phyloP scores from a whole-genome alignment of 1,284 basidiomycete genomes.

The Boletellus deceptivus region DNA sequence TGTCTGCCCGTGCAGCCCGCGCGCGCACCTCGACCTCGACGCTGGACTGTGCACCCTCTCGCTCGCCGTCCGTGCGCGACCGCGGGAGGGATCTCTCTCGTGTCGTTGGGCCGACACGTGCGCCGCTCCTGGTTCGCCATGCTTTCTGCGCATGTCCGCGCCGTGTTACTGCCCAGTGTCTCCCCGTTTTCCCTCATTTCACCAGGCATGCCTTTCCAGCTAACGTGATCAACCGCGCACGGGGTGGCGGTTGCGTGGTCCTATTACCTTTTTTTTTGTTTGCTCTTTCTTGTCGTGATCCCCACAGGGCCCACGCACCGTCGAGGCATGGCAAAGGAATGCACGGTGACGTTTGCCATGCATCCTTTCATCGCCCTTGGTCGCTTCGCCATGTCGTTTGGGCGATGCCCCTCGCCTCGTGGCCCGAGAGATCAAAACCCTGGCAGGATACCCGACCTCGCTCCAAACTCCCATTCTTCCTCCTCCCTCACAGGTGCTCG shows the following conservation, averaged over 20 bases:
- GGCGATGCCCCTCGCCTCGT: constrained; percentile 33
- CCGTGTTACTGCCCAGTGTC: constrained; percentile 14
- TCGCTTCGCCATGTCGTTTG: constrained; percentile 29
- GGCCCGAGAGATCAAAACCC: constrained; percentile 34
- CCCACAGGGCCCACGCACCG: constrained; percentile 18
- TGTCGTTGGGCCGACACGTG: constrained; percentile 14
- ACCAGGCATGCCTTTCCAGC: constrained; percentile 10
- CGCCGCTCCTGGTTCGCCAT: constrained; percentile 11
- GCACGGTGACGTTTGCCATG: constrained; percentile 23
- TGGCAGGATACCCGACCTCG: constrained; percentile 7
- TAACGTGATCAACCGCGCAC: constrained; percentile 33
- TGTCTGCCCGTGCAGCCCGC: too few species aligned
- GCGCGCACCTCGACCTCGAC: too few species aligned
- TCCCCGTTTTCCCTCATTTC: constrained; percentile 28
- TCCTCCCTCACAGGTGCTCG: constrained; percentile 3
- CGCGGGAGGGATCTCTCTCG: too few species aligned
- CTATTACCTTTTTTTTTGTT: constrained; percentile 12
- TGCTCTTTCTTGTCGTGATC: too few species aligned
- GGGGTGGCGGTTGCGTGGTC: constrained; percentile 20
- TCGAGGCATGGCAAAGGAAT: constrained; percentile 32
- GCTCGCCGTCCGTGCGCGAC: too few species aligned
- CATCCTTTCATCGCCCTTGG: constrained; percentile 27
- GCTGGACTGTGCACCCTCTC: too few species aligned
- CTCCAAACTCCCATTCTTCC: constrained; percentile 6
- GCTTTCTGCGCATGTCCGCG: constrained; percentile 27